Evolutionary conservation across 176 grass and related monocot species (phyloP), one percentile per base, ranked within the genome.

Genomic region (Musa acuminata): DNA sequence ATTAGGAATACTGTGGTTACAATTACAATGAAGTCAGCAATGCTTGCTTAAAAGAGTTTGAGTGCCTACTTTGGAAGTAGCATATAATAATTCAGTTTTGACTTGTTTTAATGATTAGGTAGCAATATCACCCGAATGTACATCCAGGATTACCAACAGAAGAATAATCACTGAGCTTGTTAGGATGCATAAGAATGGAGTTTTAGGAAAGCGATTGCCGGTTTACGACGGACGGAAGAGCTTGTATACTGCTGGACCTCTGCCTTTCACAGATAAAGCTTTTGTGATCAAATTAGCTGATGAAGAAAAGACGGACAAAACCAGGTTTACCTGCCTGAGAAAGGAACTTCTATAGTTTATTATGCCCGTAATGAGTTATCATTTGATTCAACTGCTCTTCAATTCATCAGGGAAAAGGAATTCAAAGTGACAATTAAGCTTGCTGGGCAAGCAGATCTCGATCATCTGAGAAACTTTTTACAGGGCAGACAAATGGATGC

Each of bases 221-320:
- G 93, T 82, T 65, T 96, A 90, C 23, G 89, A 96, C 86, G 93
- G 93, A 35, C 82, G 83, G 52, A 96, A 92, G 72, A 92, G 93
- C 79, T 87, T 92, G 8, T 96, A 92, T 43, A 92, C 93, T 79
- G 93, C 89, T 17, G 87, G 93, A 29, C 43, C 87, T 51, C 84
- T 96, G n/a, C 93, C 93, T 63, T 96, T 96, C 54, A 79, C 81
- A 11, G 87, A 79, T 8, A 87, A 90, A 52, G 81, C 85, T 54
- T 96, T 96, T 74, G 64, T 77, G 17, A 55, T 96, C 78, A 90
- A 75, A 24, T 67, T 96, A 11, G 9, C 79, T 76, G 87, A 87
- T 72, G 78, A 76, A 0, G 88, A 90, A 73, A 89, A 85, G 79
- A 83, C 75, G 52, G 84, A 73, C 0, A 89, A 85, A 72, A 66